A percentile compares a stretch with the other conserved stretches of the same genome.
phyloP scores from a whole-genome alignment of 768 basidiomycete genomes.

The Suillus alpinus region DNA sequence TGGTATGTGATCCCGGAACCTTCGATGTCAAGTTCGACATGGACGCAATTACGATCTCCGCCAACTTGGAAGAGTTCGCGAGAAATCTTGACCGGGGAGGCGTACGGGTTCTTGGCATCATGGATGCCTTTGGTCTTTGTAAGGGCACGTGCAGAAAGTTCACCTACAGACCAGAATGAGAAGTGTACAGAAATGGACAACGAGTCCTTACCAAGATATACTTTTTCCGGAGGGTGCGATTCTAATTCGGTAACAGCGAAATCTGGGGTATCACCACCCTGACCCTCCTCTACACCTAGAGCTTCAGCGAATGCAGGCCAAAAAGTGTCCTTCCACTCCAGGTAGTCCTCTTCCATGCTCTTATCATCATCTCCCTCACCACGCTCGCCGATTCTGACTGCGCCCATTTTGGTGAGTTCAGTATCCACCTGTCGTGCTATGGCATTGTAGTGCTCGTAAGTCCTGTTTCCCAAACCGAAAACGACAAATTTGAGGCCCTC shows the following conservation, averaged over 20 bases:
- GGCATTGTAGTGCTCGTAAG: constrained; percentile 95
- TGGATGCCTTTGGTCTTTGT: constrained; percentile 94
- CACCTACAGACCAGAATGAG: constrained; percentile 47
- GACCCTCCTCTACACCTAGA: constrained; percentile 92
- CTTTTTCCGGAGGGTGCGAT: constrained; percentile 77
- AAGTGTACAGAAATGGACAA: background rate
- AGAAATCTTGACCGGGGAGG: constrained; percentile 73
- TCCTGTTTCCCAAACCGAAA: constrained; percentile 89
- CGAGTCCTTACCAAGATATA: constrained; percentile 74
- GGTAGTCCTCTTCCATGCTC: constrained; percentile 99
- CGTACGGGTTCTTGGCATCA: constrained; percentile 96
- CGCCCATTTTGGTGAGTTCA: constrained; percentile 76
- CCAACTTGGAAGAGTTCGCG: constrained; percentile 81
- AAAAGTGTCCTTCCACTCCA: constrained; percentile 99
- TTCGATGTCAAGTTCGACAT: constrained; percentile 90
- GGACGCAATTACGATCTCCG: constrained; percentile 86
- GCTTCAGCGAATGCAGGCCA: constrained; percentile 85
- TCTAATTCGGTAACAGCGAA: constrained; percentile 86
- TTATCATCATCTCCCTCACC: constrained; percentile 99
- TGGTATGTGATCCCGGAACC: constrained; percentile 98
- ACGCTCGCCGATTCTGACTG: constrained; percentile 76
- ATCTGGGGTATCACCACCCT: constrained; percentile 92
- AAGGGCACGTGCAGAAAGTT: constrained; percentile 92
- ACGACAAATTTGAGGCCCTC: constrained; percentile 91
- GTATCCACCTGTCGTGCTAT: constrained; percentile 80